Base-by-base conservation (phyloP, 495 filamentous ascomycete species). In the Xylaria longipes region DNA sequence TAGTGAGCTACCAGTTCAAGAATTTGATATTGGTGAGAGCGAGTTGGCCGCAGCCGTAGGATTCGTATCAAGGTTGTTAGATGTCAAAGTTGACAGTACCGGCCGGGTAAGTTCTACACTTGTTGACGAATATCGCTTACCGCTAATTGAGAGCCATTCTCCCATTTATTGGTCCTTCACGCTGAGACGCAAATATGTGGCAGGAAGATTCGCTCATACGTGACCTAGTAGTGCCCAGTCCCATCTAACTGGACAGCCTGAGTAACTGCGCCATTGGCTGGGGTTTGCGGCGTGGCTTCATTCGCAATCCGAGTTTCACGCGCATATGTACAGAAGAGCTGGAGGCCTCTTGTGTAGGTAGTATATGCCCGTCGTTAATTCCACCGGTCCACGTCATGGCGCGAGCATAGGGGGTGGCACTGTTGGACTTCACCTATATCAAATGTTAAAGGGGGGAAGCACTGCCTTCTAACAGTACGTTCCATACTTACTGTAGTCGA, bases 381-480 rank as follows among this genome's bases (percentile, higher is more conserved):
- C 14, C 31, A 17, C 29, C 20, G 62, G 15, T 65, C 39, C 41
- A 33, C 62, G 62, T 45, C 62, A 31, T 46, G 27, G 60, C 14
- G 62, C n/a, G 22, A 39, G 41, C 20, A 48, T 65, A 65, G 62
- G 62, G 62, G 62, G 62, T 65, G 62, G 62, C 62, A 41, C 62
- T 65, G 62, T n/a, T 46, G 39, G 33, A 22, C 35, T 29, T 63
- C 37, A 43, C 60, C 17, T 11, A 39, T n/a, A 41, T 63, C 58
- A 41, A 12, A 62, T 35, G 33, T 25, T 41, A 27, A 43, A 2
- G 33, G 33, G 22, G 22, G 25, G 17, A 37, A 15, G 62, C 62
- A 65, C 39, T 46, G 62, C 39, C 25, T 29, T 31, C 41, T 33
- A 3, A 41, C 8, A n/a, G 62, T 12, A 46, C 4, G 7, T 43